Conservation (phyloP, 116 monocot species). For the Trichopus zeylanicus region DNA sequence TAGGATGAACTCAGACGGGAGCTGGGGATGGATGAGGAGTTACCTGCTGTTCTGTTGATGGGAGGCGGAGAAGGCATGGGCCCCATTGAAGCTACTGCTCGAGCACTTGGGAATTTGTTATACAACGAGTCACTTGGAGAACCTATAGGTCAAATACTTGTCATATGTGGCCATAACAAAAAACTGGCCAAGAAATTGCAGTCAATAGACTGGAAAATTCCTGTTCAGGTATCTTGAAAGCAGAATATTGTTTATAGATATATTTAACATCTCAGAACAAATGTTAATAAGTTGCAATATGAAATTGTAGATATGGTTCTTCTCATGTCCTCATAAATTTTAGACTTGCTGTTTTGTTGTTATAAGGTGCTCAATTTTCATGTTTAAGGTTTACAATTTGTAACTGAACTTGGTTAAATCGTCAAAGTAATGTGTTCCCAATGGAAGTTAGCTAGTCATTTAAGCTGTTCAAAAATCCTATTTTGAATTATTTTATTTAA, state of each 20-base stretch:
- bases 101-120: slow-evolving; percentile 64
- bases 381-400: not conserved
- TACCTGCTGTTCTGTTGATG: slow-evolving; percentile 95
- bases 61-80: slow-evolving; percentile 99
- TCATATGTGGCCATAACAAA: slow-evolving; percentile 91
- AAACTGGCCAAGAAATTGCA: slow-evolving; percentile 60
- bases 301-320: no score
- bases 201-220: slow-evolving; percentile 87
- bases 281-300: not conserved
- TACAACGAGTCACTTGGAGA: slow-evolving; percentile 56
- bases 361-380: not conserved
- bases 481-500: no score
- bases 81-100: slow-evolving; percentile 95
- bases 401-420: not conserved
- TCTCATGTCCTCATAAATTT: not conserved
- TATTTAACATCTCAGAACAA: not conserved
- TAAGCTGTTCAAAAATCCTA: not conserved
- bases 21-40: slow-evolving; percentile 78
- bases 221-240: slow-evolving; percentile 56
- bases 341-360: not conserved
- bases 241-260: not conserved
- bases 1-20: slow-evolving; percentile 78
- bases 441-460: not conserved
- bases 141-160: slow-evolving; percentile 82
- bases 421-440: not conserved